A percentile compares a stretch with the other conserved stretches of the same genome.
Conservation (phyloP, 192 early-diverging fungal species). For the Helicostylum pulchrum region DNA sequence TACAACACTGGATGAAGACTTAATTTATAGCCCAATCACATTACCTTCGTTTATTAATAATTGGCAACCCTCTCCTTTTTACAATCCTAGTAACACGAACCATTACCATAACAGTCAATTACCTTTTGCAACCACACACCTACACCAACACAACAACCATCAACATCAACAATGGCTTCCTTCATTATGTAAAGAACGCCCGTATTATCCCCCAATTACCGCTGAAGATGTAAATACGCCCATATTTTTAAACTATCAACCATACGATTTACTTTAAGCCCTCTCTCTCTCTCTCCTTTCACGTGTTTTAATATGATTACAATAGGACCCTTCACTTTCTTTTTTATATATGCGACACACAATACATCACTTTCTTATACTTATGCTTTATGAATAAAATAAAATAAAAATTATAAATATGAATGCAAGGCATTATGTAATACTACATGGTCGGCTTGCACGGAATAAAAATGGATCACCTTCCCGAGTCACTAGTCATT, state of each 20-base stretch:
- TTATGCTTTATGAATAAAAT: constrained; percentile 1
- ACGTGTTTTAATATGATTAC: no score
- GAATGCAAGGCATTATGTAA: no score
- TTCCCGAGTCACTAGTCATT: no score
- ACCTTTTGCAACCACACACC: constrained; percentile 1
- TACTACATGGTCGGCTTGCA: no score
- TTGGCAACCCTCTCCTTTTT: no score
- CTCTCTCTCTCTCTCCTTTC: not conserved
- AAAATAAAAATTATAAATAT: not conserved
- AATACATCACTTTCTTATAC: not conserved
- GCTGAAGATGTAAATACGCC: not conserved
- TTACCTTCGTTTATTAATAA: no score
- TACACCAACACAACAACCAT: not conserved
- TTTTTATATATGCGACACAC: not conserved
- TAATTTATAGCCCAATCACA: not conserved
- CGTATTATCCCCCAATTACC: not conserved
- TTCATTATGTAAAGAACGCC: not conserved
- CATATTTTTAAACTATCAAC: constrained; percentile 13
- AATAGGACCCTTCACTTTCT: not conserved
- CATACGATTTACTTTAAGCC: constrained; percentile 2
- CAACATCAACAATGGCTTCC: not conserved
- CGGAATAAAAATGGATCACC: no score
- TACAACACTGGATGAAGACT: constrained; percentile 6
- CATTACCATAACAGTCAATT: not conserved
- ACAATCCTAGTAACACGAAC: not conserved